These are phyloP conservation scores for Colletotrichum sublineola DNA, from an alignment of 2,329 filamentous ascomycete genomes.

Conservation along the genomic window DNA sequence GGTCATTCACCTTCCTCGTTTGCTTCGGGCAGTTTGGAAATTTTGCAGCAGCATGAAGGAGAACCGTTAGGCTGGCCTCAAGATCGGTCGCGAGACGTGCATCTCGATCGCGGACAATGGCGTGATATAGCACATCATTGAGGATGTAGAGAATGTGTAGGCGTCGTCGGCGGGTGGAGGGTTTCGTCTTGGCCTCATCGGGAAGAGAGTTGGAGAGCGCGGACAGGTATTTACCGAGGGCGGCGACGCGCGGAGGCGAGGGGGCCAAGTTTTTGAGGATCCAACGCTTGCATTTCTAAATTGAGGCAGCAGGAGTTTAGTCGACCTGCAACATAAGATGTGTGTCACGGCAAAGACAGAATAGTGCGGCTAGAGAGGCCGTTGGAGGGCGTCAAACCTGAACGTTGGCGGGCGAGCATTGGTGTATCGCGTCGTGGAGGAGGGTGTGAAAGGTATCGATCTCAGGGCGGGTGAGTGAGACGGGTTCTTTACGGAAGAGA, in stretches of 20 bases:
- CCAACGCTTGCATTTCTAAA: constrained; percentile 90
- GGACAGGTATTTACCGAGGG: constrained; percentile 81
- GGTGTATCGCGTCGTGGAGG: constrained; percentile 73
- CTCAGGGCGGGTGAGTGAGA: constrained; percentile 74
- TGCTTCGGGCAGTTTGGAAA: constrained; percentile 75
- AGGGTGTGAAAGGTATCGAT: constrained; percentile 77
- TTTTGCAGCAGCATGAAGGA: constrained; percentile 70
- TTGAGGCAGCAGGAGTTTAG: constrained; percentile 54
- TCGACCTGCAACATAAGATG: constrained; percentile 40
- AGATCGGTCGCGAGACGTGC: constrained; percentile 68
- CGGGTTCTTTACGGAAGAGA: constrained; percentile 81
- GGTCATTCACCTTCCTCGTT: constrained; percentile 70
- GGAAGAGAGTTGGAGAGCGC: constrained; percentile 74
- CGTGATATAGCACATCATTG: constrained; percentile 83
- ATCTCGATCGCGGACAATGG: constrained; percentile 64
- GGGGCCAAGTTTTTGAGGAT: constrained; percentile 78
- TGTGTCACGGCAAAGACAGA: constrained; percentile 26
- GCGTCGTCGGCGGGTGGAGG: constrained; percentile 75
- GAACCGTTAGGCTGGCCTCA: constrained; percentile 70
- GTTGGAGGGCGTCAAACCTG: constrained; percentile 77
- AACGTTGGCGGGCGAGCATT: constrained; percentile 85
- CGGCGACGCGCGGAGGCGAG: constrained; percentile 74
- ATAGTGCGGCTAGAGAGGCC: constrained; percentile 45
- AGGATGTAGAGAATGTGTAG: constrained; percentile 84
- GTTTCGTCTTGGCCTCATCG: constrained; percentile 45